Base-by-base conservation (phyloP, 768 basidiomycete species). In the Tulasnella sp. region DNA sequence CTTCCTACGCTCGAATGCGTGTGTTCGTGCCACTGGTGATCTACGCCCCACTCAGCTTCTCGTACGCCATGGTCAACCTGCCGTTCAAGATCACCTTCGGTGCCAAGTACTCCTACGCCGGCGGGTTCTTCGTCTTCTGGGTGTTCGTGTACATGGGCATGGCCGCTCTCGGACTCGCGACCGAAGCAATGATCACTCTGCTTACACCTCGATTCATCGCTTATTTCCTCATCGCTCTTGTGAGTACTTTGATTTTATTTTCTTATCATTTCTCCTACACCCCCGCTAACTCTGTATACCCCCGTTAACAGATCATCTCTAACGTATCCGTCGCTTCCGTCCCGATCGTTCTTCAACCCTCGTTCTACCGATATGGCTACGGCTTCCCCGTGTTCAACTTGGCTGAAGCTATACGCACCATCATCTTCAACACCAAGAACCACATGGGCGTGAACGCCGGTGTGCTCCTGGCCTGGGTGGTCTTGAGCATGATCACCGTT, bases 321-420 rank as follows among this genome's bases (percentile, higher is more conserved):
- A 81, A 86, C 74, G 81, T 86, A 52, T 80, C 84, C 7, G 82
- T 83, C 8, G 86, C 86, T 27, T 84, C 87, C 56, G 88, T 88
- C 83, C 92, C 93, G 0, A 87, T 92, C 68, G 88, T 89, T 62
- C 83, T 86, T 10, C 83, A 84, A 68, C 80, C 82, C 1, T 79
- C 79, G 80, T 83, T 86, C 80, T 88, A 87, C 78, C 71, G 80
- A 74, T 93, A 93, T 80, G 93, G 92, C 2, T 92, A 90, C 81
- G 76, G 76, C 8, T 87, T 87, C 81, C 93, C 93, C 1, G 93
- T 94, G 82, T 93, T 92, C 83, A 92, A 93, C 81, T 86, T 93
- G 39, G 89, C 90, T 19, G 85, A 86, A 46, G 89, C 91, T 0
- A 87, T 90, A 4, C 87, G 93, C 27, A 86, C 89, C 31, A 86